A percentile compares a stretch with the other conserved stretches of the same genome.
phyloP scores from a whole-genome alignment of 768 basidiomycete genomes.

The Gelatoporia subvermispora region DNA sequence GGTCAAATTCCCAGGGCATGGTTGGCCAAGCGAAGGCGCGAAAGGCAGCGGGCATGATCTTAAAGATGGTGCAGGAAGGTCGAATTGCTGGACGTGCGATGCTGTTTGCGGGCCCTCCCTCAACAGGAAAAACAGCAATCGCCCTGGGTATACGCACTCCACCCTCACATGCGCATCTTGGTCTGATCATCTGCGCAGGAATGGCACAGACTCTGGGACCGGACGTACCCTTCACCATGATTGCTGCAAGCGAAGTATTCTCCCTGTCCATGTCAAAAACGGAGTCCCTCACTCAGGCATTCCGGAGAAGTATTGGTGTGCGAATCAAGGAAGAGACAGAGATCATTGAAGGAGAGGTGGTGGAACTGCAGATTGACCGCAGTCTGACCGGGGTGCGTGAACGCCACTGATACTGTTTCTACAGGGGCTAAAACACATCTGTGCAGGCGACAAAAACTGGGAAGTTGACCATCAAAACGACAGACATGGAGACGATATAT shows the following conservation, averaged over 20 bases:
- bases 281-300: constrained; percentile 94
- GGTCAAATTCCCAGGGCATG: constrained; percentile 89
- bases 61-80: constrained; percentile 97
- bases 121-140: constrained; percentile 97
- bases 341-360: constrained; percentile 95
- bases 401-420: neutral
- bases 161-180: constrained; percentile 53
- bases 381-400: constrained; percentile 86
- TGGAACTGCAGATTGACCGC: constrained; percentile 97
- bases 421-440: neutral
- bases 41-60: constrained; percentile 95
- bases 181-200: constrained; percentile 39
- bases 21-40: constrained; percentile 95
- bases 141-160: constrained; percentile 70
- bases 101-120: constrained; percentile 95
- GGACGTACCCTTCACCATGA: constrained; percentile 97
- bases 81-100: constrained; percentile 94
- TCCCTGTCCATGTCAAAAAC: constrained; percentile 98
- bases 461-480: constrained; percentile 94
- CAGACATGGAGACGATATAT: constrained; percentile 99
- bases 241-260: constrained; percentile 97
- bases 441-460: constrained; percentile 95
- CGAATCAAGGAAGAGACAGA: constrained; percentile 97
- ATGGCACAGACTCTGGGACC: constrained; percentile 94
- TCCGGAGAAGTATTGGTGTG: constrained; percentile 93